A percentile compares a stretch with the other conserved stretches of the same genome.
Conservation (phyloP, 2,329 filamentous ascomycete species). For the Penicillium sp. region DNA sequence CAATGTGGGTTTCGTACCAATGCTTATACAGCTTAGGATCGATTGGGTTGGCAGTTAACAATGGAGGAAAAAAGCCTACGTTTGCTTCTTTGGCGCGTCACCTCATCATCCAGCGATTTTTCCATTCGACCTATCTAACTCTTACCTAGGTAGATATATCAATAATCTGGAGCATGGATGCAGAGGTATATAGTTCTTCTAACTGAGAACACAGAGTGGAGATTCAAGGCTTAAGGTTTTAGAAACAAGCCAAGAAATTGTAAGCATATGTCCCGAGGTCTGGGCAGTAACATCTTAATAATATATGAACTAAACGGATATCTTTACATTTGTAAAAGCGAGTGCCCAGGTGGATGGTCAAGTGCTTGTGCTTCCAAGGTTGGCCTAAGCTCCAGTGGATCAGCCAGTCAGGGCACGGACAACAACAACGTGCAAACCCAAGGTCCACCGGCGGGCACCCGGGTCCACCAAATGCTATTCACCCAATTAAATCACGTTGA, state of each 20-base stretch:
- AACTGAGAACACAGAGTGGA: background rate
- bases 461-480: background rate
- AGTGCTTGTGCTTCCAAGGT: background rate
- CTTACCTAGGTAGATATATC: no score
- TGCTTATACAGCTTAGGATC: background rate
- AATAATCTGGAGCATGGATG: no score
- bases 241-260: background rate
- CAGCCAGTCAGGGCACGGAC: background rate
- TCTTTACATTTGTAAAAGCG: background rate
- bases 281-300: background rate
- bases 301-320: background rate
- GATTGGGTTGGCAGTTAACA: no score
- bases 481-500: background rate
- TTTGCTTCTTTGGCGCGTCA: no score
- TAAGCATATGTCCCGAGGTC: background rate
- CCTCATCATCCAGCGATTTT: no score
- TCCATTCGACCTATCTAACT: no score
- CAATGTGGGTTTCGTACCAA: background rate
- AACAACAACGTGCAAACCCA: conserved; percentile 1
- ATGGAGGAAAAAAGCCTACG: no score
- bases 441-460: background rate
- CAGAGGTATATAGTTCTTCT: no score
- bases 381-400: background rate
- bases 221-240: background rate
- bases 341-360: background rate